phyloP scores from a whole-genome alignment of 179 eudicot species.

The Carnegiea gigantea region DNA sequence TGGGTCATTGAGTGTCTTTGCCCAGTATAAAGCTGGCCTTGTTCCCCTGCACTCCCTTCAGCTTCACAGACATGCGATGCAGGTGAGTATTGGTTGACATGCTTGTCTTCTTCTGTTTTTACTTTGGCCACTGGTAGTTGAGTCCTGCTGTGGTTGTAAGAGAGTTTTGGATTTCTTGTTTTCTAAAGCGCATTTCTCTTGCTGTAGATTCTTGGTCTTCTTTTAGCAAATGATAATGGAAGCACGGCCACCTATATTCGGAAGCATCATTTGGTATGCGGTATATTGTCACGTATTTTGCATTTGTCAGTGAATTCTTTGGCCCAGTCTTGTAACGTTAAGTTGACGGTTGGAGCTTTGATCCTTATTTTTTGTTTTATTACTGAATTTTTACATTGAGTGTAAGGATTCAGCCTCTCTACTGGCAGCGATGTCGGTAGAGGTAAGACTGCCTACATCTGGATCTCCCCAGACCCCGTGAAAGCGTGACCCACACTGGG shows the following conservation, averaged over 20 bases:
- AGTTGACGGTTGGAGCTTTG: constrained; percentile 8
- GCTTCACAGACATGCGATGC: constrained; percentile 99
- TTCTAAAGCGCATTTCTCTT: background rate
- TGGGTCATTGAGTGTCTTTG: constrained; percentile 79
- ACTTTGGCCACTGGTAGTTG: background rate
- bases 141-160: background rate
- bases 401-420: too few species aligned
- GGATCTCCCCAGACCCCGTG: too few species aligned
- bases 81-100: constrained; percentile 44
- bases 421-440: too few species aligned
- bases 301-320: background rate
- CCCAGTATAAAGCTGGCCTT: constrained; percentile 76
- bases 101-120: background rate
- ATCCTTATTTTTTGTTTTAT: background rate
- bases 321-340: background rate
- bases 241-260: constrained; percentile 89
- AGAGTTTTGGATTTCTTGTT: constrained; percentile 9
- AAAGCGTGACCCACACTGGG: too few species aligned
- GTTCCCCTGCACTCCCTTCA: constrained; percentile 89
- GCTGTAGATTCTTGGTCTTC: constrained; percentile 91
- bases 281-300: background rate
- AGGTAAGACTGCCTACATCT: too few species aligned
- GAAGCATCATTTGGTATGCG: constrained; percentile 90
- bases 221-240: constrained; percentile 90
- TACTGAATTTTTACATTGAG: background rate